Conservation (phyloP, 2,329 filamentous ascomycete genomes). For the Paradendryphiella salina region DNA sequence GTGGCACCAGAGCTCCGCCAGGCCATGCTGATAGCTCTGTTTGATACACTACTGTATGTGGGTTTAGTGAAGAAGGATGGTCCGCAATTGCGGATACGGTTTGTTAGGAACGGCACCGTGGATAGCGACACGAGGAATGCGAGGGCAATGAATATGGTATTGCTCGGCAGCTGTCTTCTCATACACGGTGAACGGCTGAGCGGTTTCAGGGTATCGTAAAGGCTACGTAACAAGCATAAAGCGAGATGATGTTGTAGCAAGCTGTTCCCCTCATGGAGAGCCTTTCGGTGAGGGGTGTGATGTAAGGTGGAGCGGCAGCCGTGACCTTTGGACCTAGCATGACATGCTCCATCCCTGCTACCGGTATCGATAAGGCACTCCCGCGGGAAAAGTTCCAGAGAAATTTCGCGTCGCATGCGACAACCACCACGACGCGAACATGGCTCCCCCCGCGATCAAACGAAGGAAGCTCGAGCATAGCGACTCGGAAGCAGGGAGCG, state of each 20-base stretch:
- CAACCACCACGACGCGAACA: constrained; percentile 20
- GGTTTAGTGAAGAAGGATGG: constrained; percentile 1
- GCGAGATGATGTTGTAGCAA: neutral
- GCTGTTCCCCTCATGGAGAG: constrained; percentile 6
- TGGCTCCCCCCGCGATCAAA: constrained; percentile 49
- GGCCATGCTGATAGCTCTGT: constrained; percentile 66
- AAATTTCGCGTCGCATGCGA: constrained; percentile 23
- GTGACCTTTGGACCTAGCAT: neutral
- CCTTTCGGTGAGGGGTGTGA: constrained; percentile 7
- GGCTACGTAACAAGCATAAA: neutral
- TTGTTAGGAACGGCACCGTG: constrained; percentile 30
- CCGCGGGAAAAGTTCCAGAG: constrained; percentile 26
- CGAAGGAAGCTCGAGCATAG: constrained; percentile 53
- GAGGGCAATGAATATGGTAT: constrained; percentile 15
- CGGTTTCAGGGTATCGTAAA: neutral
- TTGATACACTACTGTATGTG: neutral
- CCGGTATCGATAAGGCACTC: constrained; percentile 31
- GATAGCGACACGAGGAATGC: constrained; percentile 7
- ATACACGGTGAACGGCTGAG: neutral
- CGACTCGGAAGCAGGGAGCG: constrained; percentile 34
- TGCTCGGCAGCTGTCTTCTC: neutral
- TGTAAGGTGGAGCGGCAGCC: neutral
- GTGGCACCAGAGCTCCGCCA: constrained; percentile 80
- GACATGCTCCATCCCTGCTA: constrained; percentile 7
- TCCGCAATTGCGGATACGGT: constrained; percentile 25